Conservation (phyloP, 176 grass and related monocot genomes). For the Ananas comosus region DNA sequence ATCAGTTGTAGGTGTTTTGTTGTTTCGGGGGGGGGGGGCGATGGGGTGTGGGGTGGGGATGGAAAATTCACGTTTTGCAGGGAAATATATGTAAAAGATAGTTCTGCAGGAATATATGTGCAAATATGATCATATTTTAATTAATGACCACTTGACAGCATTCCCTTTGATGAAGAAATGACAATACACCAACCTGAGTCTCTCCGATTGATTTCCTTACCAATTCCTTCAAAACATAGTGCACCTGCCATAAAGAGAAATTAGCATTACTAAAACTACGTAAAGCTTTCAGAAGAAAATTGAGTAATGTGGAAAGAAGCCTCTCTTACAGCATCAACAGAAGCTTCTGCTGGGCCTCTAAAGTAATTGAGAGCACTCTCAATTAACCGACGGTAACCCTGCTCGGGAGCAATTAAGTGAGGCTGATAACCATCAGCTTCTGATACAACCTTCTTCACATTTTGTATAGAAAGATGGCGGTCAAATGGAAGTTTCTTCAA, state of each 20-base stretch:
- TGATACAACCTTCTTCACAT: constrained; percentile 82
- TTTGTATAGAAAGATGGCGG: constrained; percentile 61
- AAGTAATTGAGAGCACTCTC: constrained; percentile 90
- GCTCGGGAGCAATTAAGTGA: constrained; percentile 95
- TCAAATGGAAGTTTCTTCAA: constrained; percentile 92
- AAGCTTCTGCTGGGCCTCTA: constrained; percentile 92
- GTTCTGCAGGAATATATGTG: no score
- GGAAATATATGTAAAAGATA: no score
- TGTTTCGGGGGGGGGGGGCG: no score
- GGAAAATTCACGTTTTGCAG: no score
- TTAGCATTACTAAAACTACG: constrained; percentile 1
- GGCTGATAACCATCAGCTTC: constrained; percentile 97
- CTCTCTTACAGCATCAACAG: constrained; percentile 81
- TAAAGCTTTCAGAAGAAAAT: background rate
- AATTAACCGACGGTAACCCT: constrained; percentile 88
- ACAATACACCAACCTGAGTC: constrained; percentile 48
- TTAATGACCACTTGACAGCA: background rate
- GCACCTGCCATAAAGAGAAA: constrained; percentile 46
- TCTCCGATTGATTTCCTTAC: constrained; percentile 88
- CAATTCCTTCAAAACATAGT: constrained; percentile 88
- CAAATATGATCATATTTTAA: no score
- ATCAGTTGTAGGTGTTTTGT: no score
- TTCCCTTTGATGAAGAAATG: constrained; percentile 6
- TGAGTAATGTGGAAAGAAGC: constrained; percentile 1
- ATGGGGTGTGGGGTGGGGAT: no score